phyloP scores from a whole-genome alignment of 2,329 filamentous ascomycete species.

The Fusarium falciforme region DNA sequence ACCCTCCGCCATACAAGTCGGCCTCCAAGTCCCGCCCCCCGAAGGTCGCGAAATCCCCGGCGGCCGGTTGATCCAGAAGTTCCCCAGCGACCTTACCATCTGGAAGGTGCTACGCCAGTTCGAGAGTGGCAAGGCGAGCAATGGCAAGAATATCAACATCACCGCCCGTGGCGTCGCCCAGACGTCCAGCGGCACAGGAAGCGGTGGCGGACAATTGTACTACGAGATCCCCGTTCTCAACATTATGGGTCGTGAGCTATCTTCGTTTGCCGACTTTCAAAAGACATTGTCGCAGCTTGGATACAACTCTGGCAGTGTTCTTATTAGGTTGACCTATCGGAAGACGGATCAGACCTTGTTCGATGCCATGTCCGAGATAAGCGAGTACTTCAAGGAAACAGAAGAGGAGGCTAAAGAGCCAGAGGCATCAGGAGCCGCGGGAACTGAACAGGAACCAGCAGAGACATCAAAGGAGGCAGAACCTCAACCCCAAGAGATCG shows the following conservation, averaged over 20 bases:
- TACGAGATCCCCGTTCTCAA: slow-evolving; percentile 90
- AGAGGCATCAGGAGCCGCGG: slow-evolving; percentile 3
- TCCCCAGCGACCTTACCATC: slow-evolving; percentile 86
- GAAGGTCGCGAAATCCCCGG: slow-evolving; percentile 72
- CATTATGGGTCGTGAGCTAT: slow-evolving; percentile 83
- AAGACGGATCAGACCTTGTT: slow-evolving; percentile 82
- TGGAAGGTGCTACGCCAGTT: slow-evolving; percentile 94
- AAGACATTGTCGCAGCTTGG: slow-evolving; percentile 90
- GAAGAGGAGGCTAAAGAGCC: slow-evolving; percentile 42
- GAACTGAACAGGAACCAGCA: slow-evolving; percentile 10
- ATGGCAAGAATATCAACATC: slow-evolving; percentile 76
- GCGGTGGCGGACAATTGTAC: slow-evolving; percentile 79
- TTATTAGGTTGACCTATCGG: slow-evolving; percentile 82
- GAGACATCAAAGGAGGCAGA: slow-evolving; percentile 16
- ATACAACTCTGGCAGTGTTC: slow-evolving; percentile 83
- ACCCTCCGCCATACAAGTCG: slow-evolving; percentile 86
- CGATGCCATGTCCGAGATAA: slow-evolving; percentile 86
- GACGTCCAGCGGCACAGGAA: slow-evolving; percentile 62
- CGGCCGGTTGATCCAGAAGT: slow-evolving; percentile 82
- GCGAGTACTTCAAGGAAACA: slow-evolving; percentile 74
- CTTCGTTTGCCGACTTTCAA: slow-evolving; percentile 83
- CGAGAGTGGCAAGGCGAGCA: slow-evolving; percentile 77
- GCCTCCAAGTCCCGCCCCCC: slow-evolving; percentile 83
- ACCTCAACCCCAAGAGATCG: slow-evolving; percentile 12
- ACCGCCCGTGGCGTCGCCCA: slow-evolving; percentile 84